phyloP scores from a whole-genome alignment of 2,329 filamentous ascomycete species.

The Colletotrichum salicis region DNA sequence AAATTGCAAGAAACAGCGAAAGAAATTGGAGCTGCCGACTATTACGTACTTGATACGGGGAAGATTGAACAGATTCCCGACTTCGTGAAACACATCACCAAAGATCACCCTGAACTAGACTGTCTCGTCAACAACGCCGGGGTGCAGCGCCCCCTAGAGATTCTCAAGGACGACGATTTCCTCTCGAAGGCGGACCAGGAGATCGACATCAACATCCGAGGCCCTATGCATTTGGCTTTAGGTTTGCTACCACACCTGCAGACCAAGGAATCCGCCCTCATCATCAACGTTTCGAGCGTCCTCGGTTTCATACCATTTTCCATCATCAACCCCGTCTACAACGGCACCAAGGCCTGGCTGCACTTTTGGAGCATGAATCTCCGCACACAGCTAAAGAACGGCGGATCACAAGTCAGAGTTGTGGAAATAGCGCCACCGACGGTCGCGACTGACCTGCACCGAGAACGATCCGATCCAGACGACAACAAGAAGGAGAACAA shows the following conservation, averaged over 20 bases:
- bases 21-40: slow-evolving; percentile 57
- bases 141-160: slow-evolving; percentile 63
- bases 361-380: slow-evolving; percentile 68
- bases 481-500: slow-evolving; percentile 70
- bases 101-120: slow-evolving; percentile 60
- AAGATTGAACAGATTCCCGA: slow-evolving; percentile 52
- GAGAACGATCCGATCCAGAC: slow-evolving; percentile 64
- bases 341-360: slow-evolving; percentile 68
- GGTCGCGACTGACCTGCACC: slow-evolving; percentile 65
- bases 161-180: slow-evolving; percentile 54
- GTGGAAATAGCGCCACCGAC: slow-evolving; percentile 67
- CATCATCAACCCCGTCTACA: slow-evolving; percentile 68
- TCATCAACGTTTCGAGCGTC: slow-evolving; percentile 66
- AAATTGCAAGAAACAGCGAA: slow-evolving; percentile 57
- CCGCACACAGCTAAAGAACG: slow-evolving; percentile 57
- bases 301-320: slow-evolving; percentile 63
- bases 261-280: slow-evolving; percentile 49
- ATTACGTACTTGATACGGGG: slow-evolving; percentile 64
- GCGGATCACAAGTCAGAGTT: slow-evolving; percentile 54
- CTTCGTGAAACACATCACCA: slow-evolving; percentile 57
- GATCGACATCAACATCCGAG: slow-evolving; percentile 67
- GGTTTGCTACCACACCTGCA: slow-evolving; percentile 61
- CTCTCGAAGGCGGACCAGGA: slow-evolving; percentile 64
- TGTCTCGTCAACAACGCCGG: slow-evolving; percentile 70
- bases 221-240: slow-evolving; percentile 66